Percentiles rank a stretch among this genome's conserved stretches.
These are phyloP conservation scores for Phytophthora pistaciae DNA, from an alignment of 352 stramenopile genomes.

Conservation along the genomic window DNA sequence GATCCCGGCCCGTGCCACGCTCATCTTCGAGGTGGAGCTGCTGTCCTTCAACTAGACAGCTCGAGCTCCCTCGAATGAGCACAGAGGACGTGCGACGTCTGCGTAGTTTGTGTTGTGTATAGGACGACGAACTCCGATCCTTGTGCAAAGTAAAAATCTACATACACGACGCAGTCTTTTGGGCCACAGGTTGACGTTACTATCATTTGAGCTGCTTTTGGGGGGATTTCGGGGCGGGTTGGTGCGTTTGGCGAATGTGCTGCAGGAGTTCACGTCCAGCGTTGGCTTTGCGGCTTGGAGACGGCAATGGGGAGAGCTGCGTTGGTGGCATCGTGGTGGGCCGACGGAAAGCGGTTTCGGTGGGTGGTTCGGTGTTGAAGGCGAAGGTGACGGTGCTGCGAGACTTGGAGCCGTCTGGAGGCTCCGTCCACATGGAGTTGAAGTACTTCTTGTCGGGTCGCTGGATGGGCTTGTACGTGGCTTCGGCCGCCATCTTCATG, in stretches of 20 bases:
- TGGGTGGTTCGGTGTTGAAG: neutral
- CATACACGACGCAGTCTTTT: constrained; percentile 24
- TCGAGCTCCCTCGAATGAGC: constrained; percentile 10
- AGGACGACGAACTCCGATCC: neutral
- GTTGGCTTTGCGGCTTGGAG: constrained; percentile 12
- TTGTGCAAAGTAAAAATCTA: constrained; percentile 2
- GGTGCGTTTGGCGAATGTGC: constrained; percentile 19
- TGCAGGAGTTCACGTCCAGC: constrained; percentile 28
- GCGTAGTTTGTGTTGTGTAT: constrained; percentile 3
- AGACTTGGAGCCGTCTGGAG: constrained; percentile 10
- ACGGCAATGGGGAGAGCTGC: neutral
- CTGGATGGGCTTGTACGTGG: constrained; percentile 42
- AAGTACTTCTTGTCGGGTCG: constrained; percentile 63
- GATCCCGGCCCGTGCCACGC: constrained; percentile 92
- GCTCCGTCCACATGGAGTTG: constrained; percentile 66
- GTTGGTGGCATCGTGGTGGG: neutral
- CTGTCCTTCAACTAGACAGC: constrained; percentile 70
- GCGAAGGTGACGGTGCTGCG: constrained; percentile 8
- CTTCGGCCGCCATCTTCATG: constrained; percentile 50
- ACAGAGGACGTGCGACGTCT: neutral
- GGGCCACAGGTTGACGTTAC: constrained; percentile 3
- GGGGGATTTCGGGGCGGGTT: neutral
- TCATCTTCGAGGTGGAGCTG: constrained; percentile 96
- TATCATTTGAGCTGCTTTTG: constrained; percentile 11
- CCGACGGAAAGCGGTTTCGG: neutral